Base-by-base conservation (phyloP, 192 early-diverging fungal genomes). In the Thamnidium elegans region DNA sequence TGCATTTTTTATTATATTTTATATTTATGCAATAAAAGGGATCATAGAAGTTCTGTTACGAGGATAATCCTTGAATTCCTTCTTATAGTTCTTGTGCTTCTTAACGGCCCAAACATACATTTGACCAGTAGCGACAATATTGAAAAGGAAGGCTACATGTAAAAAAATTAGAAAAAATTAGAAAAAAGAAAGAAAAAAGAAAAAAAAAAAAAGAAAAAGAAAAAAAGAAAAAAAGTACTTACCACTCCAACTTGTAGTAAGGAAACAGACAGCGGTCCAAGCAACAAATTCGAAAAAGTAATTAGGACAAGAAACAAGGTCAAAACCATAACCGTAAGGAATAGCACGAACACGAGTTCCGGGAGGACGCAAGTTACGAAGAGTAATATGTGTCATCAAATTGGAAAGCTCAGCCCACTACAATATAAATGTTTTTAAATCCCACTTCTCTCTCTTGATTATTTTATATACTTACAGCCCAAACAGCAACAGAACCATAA, bases 101-200 rank as follows among this genome's bases (percentile, higher is more conserved):
- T 98, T 98, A 69, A 94, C 65, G 3, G 96, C 96, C 96, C 96
- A 98, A 8, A 90, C 26, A 65, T 90, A 91, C 95, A 97, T 97
- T 75, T 96, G 88, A 54, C 77, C 89, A n/a, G 82, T 78, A 34
- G 85, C 86, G 55, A 89, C 86, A 32, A 84, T 74, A 55, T 86
- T 81, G 66, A 93, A 91, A 36, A 90, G 64, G 53, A 85, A 72
- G 8, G 85, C 82, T 52, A 64, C 52, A 60, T 53, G n/a, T n/a
- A n/a, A 71, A 44, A 61, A 47, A 51, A 44, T 11, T n/a, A n/a
- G n/a, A n/a, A n/a, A n/a, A n/a, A n/a, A 36, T 43, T 60, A 32
- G 19, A 2, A 54, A n/a, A 46, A 34, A 30, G 48, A 39, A 11
- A n/a, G 4, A 10, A 26, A 31, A 36, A 36, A 44, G 23, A 0